Evolutionary conservation across 176 grass and related monocot genomes (phyloP).

Genomic region (bread wheat (Triticum aestivum)): IWGSC_CS_RefSeq_v2.1 NC_057804.1:63740963-63741462

Average conservation of each 20-base stretch:
- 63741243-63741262: background rate
- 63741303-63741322: background rate
- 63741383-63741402: background rate
- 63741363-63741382: background rate
- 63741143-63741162: conserved; percentile 4
- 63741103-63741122: conserved; percentile 16
- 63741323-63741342: background rate
- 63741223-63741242: background rate
- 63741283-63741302: background rate
- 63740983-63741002: conserved; percentile 53
- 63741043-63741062: background rate
- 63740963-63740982: conserved; percentile 42
- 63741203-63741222: conserved; percentile 35
- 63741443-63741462: background rate
- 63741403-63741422: background rate
- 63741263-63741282: background rate
- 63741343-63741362: background rate
- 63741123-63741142: conserved; percentile 20
- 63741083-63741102: conserved; percentile 11
- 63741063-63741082: background rate
- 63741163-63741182: background rate
- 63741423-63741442: background rate
- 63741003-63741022: conserved; percentile 42
- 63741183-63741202: conserved; percentile 46
- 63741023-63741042: conserved; percentile 6